Evolutionary conservation across 2,329 filamentous ascomycete species (phyloP), one percentile per base, ranked within the genome.

Genomic region (Hypoxylon rubiginosum): DNA sequence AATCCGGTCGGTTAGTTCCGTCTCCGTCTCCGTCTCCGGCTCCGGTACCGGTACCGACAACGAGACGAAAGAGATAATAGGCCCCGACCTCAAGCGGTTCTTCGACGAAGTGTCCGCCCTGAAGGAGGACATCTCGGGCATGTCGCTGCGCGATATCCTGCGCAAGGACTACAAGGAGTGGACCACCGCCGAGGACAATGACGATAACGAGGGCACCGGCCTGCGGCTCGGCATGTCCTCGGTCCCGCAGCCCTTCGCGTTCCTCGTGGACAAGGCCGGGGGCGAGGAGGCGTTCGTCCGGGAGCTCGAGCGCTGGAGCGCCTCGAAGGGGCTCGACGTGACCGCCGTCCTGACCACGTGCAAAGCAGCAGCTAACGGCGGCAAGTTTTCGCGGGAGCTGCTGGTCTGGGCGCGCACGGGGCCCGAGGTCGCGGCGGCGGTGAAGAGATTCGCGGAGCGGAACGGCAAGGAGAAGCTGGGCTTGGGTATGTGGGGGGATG

Each of bases 91-190:
- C 6, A 76, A 80, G 0, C 75, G 66, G 3, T 92, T 90, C 76
- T 92, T 87, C 74, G 76, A 84, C 4, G 80, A 87, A 59, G 84
- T 94, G 26, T 82, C 83, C 0, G 78, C 78, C 4, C 89, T 92
- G 4, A 94, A 94, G 78, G 85, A 88, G 67, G 86, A 93, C 70
- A 84, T 96, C 55, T 86, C 84, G 2, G 71, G 75, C 0, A 79
- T 96, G 49, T 81, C 79, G 39, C 78, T 93, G 70, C 80, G 85
- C 21, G 92, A 94, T 71, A 85, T 94, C 41, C 79, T 95, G 56
- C 84, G 91, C 68, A 95, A 95, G 77, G 92, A 97, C 79, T 97
- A 94, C 80, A 97, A 97, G 80, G 85, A 92, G 74, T 96, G 92
- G 92, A 49, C 26, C 15, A 10, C 46, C 11, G 6, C 2, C 13